Conservation (phyloP, 2,329 filamentous ascomycete genomes). For the Neurospora sp. region DNA sequence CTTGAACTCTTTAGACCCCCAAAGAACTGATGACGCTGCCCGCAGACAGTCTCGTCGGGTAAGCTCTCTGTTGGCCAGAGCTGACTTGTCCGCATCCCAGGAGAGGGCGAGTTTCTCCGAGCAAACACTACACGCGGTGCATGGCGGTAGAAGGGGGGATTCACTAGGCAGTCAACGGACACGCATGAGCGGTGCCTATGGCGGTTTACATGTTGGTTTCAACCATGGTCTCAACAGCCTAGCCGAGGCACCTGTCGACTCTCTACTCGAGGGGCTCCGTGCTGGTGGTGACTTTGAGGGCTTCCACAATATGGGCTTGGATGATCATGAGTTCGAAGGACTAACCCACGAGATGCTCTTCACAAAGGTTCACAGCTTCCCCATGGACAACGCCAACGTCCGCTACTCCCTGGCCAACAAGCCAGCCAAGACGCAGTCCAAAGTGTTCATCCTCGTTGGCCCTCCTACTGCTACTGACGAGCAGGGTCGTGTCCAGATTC, state of each 20-base stretch:
- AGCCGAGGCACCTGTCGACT: slow-evolving; percentile 58
- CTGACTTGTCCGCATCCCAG: slow-evolving; percentile 76
- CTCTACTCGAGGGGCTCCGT: slow-evolving; percentile 57
- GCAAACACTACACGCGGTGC: slow-evolving; percentile 32
- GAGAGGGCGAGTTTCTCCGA: slow-evolving; percentile 75
- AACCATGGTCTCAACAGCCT: slow-evolving; percentile 48
- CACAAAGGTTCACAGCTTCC: slow-evolving; percentile 58
- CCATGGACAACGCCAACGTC: slow-evolving; percentile 50
- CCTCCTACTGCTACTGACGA: slow-evolving; percentile 46
- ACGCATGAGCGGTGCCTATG: slow-evolving; percentile 46
- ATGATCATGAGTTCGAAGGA: slow-evolving; percentile 62
- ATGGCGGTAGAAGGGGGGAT: slow-evolving; percentile 51
- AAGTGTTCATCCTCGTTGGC: slow-evolving; percentile 57
- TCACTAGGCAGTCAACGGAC: slow-evolving; percentile 62
- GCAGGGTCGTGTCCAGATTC: slow-evolving; percentile 41
- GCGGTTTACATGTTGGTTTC: slow-evolving; percentile 27
- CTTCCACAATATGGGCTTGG: slow-evolving; percentile 61
- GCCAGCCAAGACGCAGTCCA: slow-evolving; percentile 43
- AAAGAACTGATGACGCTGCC: slow-evolving; percentile 43
- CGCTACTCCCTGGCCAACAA: slow-evolving; percentile 47
- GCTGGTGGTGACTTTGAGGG: slow-evolving; percentile 54
- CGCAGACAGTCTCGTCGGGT: slow-evolving; percentile 63
- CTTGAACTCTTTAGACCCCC: slow-evolving; percentile 56
- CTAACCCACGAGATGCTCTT: slow-evolving; percentile 64
- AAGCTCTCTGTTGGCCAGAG: slow-evolving; percentile 81